A percentile compares a stretch with the other conserved stretches of the same genome.
These are phyloP conservation scores for Phytophthora podocarpi DNA, from an alignment of 352 stramenopile species.

Conservation along the genomic window DNA sequence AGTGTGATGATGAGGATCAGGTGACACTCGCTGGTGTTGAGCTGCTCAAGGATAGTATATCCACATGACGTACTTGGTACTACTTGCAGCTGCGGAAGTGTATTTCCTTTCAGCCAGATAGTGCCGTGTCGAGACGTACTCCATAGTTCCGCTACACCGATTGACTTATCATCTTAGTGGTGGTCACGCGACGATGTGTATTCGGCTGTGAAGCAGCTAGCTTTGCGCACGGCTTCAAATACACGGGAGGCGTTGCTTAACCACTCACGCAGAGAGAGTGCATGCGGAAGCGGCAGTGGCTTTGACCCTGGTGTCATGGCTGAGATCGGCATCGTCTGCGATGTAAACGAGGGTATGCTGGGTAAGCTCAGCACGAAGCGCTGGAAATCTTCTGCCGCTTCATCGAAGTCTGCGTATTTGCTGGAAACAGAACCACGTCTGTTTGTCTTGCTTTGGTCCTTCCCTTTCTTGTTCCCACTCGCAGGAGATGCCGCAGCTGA, in stretches of 20 bases:
- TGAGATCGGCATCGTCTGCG: not conserved
- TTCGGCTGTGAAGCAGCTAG: conserved; percentile 58
- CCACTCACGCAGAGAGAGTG: conserved; percentile 78
- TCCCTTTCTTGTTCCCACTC: conserved; percentile 16
- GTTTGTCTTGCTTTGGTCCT: conserved; percentile 4
- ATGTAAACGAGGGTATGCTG: conserved; percentile 34
- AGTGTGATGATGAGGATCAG: too few relatives aligned
- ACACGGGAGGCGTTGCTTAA: conserved; percentile 71
- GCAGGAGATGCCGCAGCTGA: not conserved
- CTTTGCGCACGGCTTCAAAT: conserved; percentile 75
- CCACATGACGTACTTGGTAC: too few relatives aligned
- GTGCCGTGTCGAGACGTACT: too few relatives aligned
- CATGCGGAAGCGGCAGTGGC: conserved; percentile 19
- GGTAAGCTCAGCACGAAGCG: conserved; percentile 38
- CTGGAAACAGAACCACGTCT: not conserved
- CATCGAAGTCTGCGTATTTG: conserved; percentile 40
- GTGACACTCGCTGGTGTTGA: too few relatives aligned
- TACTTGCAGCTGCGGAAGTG: too few relatives aligned
- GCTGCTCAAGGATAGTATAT: too few relatives aligned
- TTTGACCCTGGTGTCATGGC: conserved; percentile 7
- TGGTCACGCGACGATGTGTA: conserved; percentile 47
- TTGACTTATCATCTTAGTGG: conserved; percentile 26
- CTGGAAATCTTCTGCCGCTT: conserved; percentile 33
- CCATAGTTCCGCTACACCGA: not conserved
- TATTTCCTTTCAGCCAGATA: too few relatives aligned